Evolutionary conservation across 192 early-diverging fungal species (phyloP), one percentile per base, ranked within the genome.

Genomic region (Linnemannia exigua): DNA sequence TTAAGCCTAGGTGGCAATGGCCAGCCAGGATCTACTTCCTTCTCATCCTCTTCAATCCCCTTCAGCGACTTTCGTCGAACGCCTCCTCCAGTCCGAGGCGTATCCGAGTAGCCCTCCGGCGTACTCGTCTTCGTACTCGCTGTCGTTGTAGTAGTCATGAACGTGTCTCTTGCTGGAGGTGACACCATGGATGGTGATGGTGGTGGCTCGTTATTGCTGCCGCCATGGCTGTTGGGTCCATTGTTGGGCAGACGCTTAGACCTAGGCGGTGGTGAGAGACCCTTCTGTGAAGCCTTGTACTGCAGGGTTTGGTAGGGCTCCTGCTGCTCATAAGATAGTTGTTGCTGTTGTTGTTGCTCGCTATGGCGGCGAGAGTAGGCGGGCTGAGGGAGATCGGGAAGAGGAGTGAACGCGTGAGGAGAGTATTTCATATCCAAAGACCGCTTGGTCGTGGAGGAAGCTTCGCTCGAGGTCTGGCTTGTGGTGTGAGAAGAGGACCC

Each of bases 211-310:
- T 14, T 4, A 12, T n/a, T n/a, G n/a, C n/a, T n/a, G n/a, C n/a
- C n/a, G n/a, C 44, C 70, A 46, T 17, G 38, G 41, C 41, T 44
- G 47, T 48, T 37, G 28, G 46, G 33, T 38, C 28, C 37, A 17
- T 33, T 35, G 58, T 63, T 63, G 72, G 79, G 35, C 15, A 75
- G 61, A 5, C 79, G 72, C 50, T 75, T 67, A 20, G 72, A 3
- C 31, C 80, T 69, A 44, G 80, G 80, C 35, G 80, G 80, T 11
- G 80, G 80, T n/a, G 80, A 81, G 46, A 81, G 80, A 4, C 80
- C 74, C 31, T 76, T 81, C 19, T 36, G 7, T 2, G 80, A 76
- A 6, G 44, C 31, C 8, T 72, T 51, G 44, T 81, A 76, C 44
- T 75, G 73, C 33, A 76, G 15, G 25, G 25, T 61, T 11, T 33